Base-by-base conservation (phyloP, 257 asterid species). In the Solanum peruvianum region DNA sequence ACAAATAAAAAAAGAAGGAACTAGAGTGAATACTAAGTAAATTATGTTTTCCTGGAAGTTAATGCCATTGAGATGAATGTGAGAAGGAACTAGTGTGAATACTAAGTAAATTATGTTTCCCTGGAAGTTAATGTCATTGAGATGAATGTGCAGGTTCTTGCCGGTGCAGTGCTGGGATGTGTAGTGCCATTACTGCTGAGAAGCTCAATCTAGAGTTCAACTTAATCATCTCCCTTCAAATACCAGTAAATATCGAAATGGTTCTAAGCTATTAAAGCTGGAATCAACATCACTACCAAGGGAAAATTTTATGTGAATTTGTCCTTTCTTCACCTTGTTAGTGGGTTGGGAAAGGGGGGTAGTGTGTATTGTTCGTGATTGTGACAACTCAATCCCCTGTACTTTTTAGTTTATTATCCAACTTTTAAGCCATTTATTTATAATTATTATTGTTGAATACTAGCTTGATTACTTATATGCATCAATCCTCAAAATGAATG, bases 141-240 rank as follows among this genome's bases (percentile, higher is more conserved):
- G 67, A 47, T 80, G 67, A 80, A 80, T 81, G 42, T 81, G 42
- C 86, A 78, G 85, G 80, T 87, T 60, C 27, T 85, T 69, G 87
- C 83, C 6, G 87, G 87, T 47, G 87, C 87, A 44, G 23, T 85
- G 67, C 82, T 85, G 39, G 87, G 87, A 47, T 85, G 83, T 85
- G 5, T 47, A 31, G 87, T 85, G 62, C 82, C 87, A 70, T 85
- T 18, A 70, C 52, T 85, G n/a, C 6, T 85, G 70, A 69, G 25
- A 85, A 37, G 70, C 35, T 31, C 82, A 85, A 45, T 35, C 70
- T 85, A 85, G 49, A 29, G 42, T 47, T 2, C 41, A 44, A 45
- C 11, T 29, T 47, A 10, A 9, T 47, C 27, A 80, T 29, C 25
- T 78, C 66, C 64, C 41, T 77, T 77, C 64, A 78, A 15, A 27